phyloP scores from a whole-genome alignment of 2,329 filamentous ascomycete genomes.

The Penicillium sp. region DNA sequence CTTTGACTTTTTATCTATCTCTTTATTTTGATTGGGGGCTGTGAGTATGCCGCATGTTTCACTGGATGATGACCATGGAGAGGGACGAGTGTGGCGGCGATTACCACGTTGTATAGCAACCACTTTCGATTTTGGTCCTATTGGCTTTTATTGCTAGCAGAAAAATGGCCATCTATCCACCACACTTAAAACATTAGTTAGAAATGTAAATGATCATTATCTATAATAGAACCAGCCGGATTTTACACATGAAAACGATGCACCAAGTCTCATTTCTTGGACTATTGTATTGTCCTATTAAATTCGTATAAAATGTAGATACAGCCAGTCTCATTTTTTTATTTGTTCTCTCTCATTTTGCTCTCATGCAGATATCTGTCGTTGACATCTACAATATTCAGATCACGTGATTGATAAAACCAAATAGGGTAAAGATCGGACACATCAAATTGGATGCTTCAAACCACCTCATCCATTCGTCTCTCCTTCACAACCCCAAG shows the following conservation, averaged over 20 bases:
- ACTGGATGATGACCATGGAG: conserved; percentile 7
- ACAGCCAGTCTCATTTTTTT: neutral
- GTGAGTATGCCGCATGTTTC: conserved; percentile 9
- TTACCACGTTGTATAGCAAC: neutral
- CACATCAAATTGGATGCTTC: conserved; percentile 8
- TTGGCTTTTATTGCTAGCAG: conserved; percentile 8
- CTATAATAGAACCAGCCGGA: neutral
- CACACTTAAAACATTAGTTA: neutral
- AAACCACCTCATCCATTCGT: conserved; percentile 6
- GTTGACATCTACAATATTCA: neutral
- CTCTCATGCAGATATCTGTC: neutral
- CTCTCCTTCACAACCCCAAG: conserved; percentile 5
- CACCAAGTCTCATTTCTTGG: neutral
- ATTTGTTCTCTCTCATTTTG: neutral
- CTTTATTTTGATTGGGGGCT: conserved; percentile 12
- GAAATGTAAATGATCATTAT: neutral
- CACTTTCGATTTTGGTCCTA: conserved; percentile 9
- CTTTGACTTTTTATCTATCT: conserved; percentile 19
- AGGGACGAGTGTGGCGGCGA: neutral
- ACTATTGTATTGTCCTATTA: neutral
- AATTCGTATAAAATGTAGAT: neutral
- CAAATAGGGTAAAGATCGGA: neutral
- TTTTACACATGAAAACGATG: neutral
- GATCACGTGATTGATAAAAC: neutral
- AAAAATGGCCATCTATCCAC: neutral